Base-by-base conservation (phyloP, 2,329 filamentous ascomycete genomes). In the Epichloe baconii region DNA sequence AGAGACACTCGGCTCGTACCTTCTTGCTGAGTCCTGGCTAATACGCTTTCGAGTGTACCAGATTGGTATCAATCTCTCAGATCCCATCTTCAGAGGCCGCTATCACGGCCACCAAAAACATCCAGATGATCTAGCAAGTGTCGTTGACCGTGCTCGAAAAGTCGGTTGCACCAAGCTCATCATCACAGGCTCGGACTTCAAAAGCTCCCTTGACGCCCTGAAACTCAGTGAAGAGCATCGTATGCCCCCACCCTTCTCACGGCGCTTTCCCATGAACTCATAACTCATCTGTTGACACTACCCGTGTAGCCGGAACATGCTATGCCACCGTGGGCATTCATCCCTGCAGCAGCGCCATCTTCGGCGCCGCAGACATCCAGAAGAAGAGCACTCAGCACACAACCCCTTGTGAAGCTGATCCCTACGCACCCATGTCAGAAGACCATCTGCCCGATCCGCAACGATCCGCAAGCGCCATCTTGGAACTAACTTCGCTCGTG, bases 1-100 rank as follows among this genome's bases (percentile, higher is more conserved):
- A 34, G 10, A 44, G n/a, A 44, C 14, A 23, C 8, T 11, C 7
- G 6, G 17, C 10, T 26, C 5, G 4, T 14, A 10, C 23, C 5
- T 8, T 12, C 4, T 19, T 11, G n/a, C 12, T 14, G 26, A 45
- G 8, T 19, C 26, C 34, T n/a, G 43, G 34, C 26, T 35, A 5
- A 45, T 8, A 35, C 7, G 3, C 1, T 31, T 10, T 31, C 31
- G 7, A 31, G 38, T 56, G 57, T 37, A 59, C 55, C 63, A 84
- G 80, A 84, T 98, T 62, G 93, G 91, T 52, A 96, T 98, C 74
- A 98, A 98, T 67, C 78, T 98, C 51, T 86, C 90, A 49, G 93
- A 98, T 63, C 86, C 87, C 49, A 88, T 96, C 53, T 98, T 91
- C 67, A 79, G 80, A 45, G 93, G 93, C 48, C 69, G 79, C 42